Base-by-base conservation (phyloP, 2,329 filamentous ascomycete genomes). In the Biscogniauxia mediterranea region DNA sequence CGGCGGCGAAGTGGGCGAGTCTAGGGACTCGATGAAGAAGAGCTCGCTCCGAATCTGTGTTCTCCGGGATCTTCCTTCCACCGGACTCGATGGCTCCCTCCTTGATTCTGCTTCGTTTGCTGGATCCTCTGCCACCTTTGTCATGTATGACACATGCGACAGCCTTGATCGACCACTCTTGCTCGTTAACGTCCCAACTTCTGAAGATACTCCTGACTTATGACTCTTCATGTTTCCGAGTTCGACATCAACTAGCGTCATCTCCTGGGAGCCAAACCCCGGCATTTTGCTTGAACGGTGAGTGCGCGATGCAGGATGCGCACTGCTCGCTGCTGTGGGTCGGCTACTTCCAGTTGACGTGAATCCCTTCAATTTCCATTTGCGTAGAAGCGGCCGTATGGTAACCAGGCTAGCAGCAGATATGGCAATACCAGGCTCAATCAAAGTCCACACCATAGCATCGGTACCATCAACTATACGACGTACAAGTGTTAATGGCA, bases 361-460 rank as follows among this genome's bases (percentile, higher is more conserved):
- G 67, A 84, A 84, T 6, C 81, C 82, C 21, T 67, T 76, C 13
- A 84, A 70, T 63, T 73, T 77, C 73, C 79, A 75, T n/a, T 74
- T 73, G 42, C 82, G 80, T 42, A 85, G 77, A 0, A 85, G 76
- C 3, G 83, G 83, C 2, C 83, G 80, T 32, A 85, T 82, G 5
- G 83, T 85, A 21, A 81, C 81, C 11, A 85, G 74, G 61, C 81
- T 83, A 1, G 83, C 79, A 13, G 83, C 83, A 25, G 81, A 70
- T 53, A 85, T 85, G 61, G 82, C 83, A 21, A 85, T 78, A 5
- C 82, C 83, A 1, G 83, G 82, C 66, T 85, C 83, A 57, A 85
- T 74, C n/a, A 85, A 72, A 9, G 81, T 85, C 83, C 83, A 85
- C 6, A 85, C 76, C 78, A 83, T 82, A 42, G 82, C 78, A 61